phyloP scores from a whole-genome alignment of 495 filamentous ascomycete species.

The Podospora pseudopauciseta region DNA sequence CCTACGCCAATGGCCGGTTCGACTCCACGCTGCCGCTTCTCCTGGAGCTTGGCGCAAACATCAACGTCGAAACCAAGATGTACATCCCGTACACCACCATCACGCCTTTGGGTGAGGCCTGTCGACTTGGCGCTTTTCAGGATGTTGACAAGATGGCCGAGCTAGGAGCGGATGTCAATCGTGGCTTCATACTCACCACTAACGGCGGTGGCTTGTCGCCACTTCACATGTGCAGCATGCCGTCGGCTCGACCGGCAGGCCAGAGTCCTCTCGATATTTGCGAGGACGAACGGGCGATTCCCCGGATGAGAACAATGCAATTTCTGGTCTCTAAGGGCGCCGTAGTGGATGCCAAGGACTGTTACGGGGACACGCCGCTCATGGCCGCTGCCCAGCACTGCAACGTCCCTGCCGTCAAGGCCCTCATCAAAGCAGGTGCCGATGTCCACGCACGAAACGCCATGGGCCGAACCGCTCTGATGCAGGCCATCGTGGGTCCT shows the following conservation, averaged over 20 bases:
- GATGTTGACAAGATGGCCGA: conserved; percentile 33
- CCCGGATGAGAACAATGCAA: conserved; percentile 28
- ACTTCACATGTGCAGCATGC: conserved; percentile 35
- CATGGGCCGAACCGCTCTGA: conserved; percentile 19
- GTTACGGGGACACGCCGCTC: conserved; percentile 32
- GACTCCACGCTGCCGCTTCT: conserved; percentile 31
- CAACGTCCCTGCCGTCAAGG: conserved; percentile 22
- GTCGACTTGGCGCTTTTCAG: conserved; percentile 30
- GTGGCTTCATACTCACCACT: conserved; percentile 25
- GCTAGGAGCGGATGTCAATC: conserved; percentile 30
- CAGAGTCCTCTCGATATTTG: background rate
- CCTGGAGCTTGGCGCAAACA: conserved; percentile 31
- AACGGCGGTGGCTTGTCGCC: conserved; percentile 23
- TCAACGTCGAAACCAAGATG: conserved; percentile 31
- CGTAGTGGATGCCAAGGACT: conserved; percentile 27
- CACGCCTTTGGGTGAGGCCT: conserved; percentile 39
- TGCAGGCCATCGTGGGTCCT: conserved; percentile 22
- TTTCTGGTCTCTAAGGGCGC: conserved; percentile 32
- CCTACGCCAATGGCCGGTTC: conserved; percentile 35
- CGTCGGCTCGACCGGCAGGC: conserved; percentile 20
- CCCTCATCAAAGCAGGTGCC: conserved; percentile 23
- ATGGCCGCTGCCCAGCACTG: conserved; percentile 26
- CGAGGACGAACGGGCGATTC: conserved; percentile 8
- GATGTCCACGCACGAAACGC: conserved; percentile 20
- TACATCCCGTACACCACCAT: conserved; percentile 34